Evolutionary conservation across 139 green algal genomes (phyloP).

Genomic region (Closterium sp.): DNA sequence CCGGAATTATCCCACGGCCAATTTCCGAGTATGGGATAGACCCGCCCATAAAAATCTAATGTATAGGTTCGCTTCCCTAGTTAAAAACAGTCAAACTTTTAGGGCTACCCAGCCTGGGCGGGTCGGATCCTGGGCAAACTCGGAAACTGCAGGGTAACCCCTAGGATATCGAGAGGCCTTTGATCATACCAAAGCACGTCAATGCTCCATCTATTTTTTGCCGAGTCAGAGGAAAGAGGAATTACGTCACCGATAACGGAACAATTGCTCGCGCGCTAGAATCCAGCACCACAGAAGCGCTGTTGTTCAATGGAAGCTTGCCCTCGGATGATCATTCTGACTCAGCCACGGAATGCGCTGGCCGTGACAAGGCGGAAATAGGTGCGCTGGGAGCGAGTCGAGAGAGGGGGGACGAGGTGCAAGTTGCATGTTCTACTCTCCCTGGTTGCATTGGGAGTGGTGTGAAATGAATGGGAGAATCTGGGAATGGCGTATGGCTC

Average conservation of each 20-base stretch:
- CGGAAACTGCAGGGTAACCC: too few relatives aligned
- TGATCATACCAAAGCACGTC: not conserved
- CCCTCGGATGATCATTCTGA: not conserved
- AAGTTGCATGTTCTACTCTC: not conserved
- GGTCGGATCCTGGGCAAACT: too few relatives aligned
- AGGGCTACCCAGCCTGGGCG: too few relatives aligned
- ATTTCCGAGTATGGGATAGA: too few relatives aligned
- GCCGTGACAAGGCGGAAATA: not conserved
- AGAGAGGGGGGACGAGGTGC: not conserved
- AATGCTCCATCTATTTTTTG: too few relatives aligned
- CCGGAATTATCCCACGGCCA: too few relatives aligned
- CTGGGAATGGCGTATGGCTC: not conserved
- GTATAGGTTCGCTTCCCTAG: too few relatives aligned
- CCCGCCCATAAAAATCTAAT: too few relatives aligned
- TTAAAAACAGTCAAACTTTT: too few relatives aligned
- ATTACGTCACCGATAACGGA: not conserved
- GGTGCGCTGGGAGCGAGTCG: not conserved
- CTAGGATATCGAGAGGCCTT: too few relatives aligned
- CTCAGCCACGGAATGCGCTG: not conserved
- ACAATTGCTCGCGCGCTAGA: not conserved
- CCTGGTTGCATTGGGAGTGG: not conserved
- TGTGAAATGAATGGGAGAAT: not conserved
- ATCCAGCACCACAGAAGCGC: not conserved
- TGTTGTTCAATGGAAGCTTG: too few relatives aligned
- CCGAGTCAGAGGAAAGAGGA: too few relatives aligned